Conservation (phyloP, 192 early-diverging fungal genomes). For the Funneliformis mosseae region DNA sequence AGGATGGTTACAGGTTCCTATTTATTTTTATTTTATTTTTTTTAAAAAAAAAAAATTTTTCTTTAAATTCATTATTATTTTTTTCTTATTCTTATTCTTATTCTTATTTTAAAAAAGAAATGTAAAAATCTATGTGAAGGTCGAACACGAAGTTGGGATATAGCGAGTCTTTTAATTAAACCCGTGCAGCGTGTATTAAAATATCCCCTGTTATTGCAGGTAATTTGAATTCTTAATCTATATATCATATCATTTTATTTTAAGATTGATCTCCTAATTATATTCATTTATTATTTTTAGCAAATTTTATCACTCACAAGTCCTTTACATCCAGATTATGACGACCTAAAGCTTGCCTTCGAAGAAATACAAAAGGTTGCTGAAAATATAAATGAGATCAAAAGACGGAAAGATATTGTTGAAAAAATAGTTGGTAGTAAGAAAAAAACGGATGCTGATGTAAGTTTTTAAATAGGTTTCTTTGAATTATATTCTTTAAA, state of each 20-base stretch:
- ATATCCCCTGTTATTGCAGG: slow-evolving; percentile 86
- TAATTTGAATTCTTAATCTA: slow-evolving; percentile 31
- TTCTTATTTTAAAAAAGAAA: slow-evolving; percentile 47
- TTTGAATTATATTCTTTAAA: not conserved
- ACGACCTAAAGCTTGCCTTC: slow-evolving; percentile 50
- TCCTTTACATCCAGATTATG: slow-evolving; percentile 58
- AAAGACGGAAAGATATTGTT: slow-evolving; percentile 83
- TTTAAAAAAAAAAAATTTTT: not conserved
- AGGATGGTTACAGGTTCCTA: slow-evolving; percentile 51
- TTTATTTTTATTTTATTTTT: not conserved
- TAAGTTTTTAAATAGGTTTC: slow-evolving; percentile 42
- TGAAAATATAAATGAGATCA: slow-evolving; percentile 83
- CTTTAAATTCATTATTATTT: not conserved
- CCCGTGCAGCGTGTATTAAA: slow-evolving; percentile 98
- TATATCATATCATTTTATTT: not conserved
- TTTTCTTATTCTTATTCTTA: slow-evolving; percentile 34
- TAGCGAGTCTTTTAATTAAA: slow-evolving; percentile 89
- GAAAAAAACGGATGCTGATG: slow-evolving; percentile 66
- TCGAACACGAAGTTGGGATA: slow-evolving; percentile 87
- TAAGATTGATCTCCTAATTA: slow-evolving; percentile 21
- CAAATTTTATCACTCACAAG: slow-evolving; percentile 61
- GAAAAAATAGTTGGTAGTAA: slow-evolving; percentile 81
- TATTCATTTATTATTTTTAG: slow-evolving; percentile 32
- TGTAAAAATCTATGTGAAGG: slow-evolving; percentile 66
- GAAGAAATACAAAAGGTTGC: slow-evolving; percentile 66